Percentiles rank a stretch among this genome's conserved stretches.
These are phyloP conservation scores for Sugiyamaella sp. DNA, from an alignment of 1,139 yeast genomes.

Conservation along the genomic window DNA sequence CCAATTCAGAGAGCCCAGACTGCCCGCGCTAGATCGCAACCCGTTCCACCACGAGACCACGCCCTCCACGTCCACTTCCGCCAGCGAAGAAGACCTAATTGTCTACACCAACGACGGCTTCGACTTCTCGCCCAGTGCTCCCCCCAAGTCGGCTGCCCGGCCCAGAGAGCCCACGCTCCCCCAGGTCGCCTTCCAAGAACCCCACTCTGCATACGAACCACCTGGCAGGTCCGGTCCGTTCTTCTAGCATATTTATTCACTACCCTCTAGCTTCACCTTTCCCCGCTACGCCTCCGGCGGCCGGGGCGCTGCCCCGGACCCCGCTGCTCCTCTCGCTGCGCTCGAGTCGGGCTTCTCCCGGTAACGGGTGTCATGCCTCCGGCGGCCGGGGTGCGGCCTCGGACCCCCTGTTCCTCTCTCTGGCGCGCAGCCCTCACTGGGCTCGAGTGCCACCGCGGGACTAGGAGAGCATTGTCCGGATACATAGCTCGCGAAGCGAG, in stretches of 20 bases:
- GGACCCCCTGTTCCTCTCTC: too few species aligned
- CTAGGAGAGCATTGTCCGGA: too few species aligned
- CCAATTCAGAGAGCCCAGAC: neutral
- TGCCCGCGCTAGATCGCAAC: neutral
- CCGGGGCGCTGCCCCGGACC: too few species aligned
- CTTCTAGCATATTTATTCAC: constrained; percentile 4
- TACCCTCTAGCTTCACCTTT: neutral
- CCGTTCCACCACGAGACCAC: neutral
- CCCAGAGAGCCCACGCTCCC: constrained; percentile 25
- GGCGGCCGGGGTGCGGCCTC: too few species aligned
- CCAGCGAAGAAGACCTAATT: neutral
- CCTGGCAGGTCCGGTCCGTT: constrained; percentile 11
- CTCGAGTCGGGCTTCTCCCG: too few species aligned
- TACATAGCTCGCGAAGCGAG: too few species aligned
- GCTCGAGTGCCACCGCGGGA: too few species aligned
- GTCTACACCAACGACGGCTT: neutral
- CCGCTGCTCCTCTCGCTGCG: too few species aligned
- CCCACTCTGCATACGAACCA: neutral
- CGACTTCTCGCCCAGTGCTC: neutral
- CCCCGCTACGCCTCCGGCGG: neutral
- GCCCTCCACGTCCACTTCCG: neutral
- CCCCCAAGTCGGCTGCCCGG: neutral
- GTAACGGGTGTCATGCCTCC: too few species aligned
- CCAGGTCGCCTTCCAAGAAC: constrained; percentile 10
- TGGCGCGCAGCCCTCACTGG: too few species aligned